A percentile compares a stretch with the other conserved stretches of the same genome.
These are phyloP conservation scores for Cyclostephanos tholiformis DNA, from an alignment of 108 stramenopile genomes.

Conservation along the genomic window DNA sequence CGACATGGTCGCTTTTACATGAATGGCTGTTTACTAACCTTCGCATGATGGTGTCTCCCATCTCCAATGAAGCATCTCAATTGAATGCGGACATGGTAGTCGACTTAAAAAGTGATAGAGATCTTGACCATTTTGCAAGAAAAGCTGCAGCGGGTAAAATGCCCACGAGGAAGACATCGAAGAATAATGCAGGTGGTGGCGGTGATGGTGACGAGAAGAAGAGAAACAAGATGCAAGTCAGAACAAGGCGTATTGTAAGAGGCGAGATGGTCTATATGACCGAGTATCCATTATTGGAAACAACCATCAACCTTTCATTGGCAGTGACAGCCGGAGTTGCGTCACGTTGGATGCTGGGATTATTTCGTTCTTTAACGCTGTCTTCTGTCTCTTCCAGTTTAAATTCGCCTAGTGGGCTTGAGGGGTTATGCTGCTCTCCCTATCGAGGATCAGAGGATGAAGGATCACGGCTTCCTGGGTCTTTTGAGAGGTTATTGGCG, in stretches of 20 bases:
- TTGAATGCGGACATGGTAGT: constrained; percentile 47
- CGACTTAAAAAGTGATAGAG: constrained; percentile 33
- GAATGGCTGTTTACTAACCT: constrained; percentile 38
- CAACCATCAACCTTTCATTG: constrained; percentile 26
- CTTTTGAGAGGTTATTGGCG: constrained; percentile 43
- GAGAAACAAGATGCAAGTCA: constrained; percentile 23
- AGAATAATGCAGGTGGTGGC: not conserved
- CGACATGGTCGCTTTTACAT: constrained; percentile 21
- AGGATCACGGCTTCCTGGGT: constrained; percentile 13
- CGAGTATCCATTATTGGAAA: constrained; percentile 28
- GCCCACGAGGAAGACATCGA: not conserved
- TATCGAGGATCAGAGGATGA: constrained; percentile 28
- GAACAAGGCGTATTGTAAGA: constrained; percentile 22
- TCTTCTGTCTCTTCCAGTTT: constrained; percentile 13
- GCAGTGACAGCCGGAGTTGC: constrained; percentile 24
- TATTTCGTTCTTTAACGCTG: constrained; percentile 30
- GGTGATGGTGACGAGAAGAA: not conserved
- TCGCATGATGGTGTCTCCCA: constrained; percentile 30
- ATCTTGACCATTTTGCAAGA: constrained; percentile 22
- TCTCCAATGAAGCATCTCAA: constrained; percentile 17
- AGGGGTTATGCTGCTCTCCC: constrained; percentile 40
- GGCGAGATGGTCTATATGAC: constrained; percentile 26
- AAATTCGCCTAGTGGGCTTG: constrained; percentile 3
- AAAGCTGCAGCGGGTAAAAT: not conserved
- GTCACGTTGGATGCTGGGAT: constrained; percentile 36